A percentile compares a stretch with the other conserved stretches of the same genome.
Conservation (phyloP, 345 rosid species). For the Ceriops zippeliana region DNA sequence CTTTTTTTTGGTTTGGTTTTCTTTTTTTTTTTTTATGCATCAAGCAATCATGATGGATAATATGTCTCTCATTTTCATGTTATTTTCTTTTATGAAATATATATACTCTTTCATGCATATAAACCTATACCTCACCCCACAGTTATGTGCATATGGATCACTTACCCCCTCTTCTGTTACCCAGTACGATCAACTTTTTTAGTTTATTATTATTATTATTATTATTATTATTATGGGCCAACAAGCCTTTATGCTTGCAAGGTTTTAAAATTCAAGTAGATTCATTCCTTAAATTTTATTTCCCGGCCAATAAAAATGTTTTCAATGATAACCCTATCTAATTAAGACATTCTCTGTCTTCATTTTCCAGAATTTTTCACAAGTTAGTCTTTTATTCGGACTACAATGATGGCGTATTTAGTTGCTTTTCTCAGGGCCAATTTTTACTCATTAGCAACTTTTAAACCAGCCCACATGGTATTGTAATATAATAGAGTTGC, state of each 20-base stretch:
- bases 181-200: slow-evolving; percentile 14
- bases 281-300: slow-evolving; percentile 14
- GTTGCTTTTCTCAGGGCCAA: too few species aligned
- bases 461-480: too few species aligned
- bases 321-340: neutral
- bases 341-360: neutral
- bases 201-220: slow-evolving; percentile 8
- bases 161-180: neutral
- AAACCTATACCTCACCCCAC: neutral
- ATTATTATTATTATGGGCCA: slow-evolving; percentile 15
- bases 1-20: neutral
- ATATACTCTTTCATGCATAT: neutral
- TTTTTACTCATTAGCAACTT: too few species aligned
- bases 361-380: neutral
- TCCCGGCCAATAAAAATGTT: slow-evolving; percentile 28
- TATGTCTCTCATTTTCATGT: neutral
- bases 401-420: neutral
- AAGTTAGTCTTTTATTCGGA: neutral
- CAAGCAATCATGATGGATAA: slow-evolving; percentile 20
- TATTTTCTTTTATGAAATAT: too few species aligned
- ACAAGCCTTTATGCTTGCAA: slow-evolving; percentile 2
- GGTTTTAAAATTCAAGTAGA: neutral
- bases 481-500: too few species aligned
- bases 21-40: neutral
- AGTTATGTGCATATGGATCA: slow-evolving; percentile 1